These are phyloP conservation scores for Colletotrichum tabaci DNA, from an alignment of 2,329 filamentous ascomycete genomes.

Conservation along the genomic window DNA sequence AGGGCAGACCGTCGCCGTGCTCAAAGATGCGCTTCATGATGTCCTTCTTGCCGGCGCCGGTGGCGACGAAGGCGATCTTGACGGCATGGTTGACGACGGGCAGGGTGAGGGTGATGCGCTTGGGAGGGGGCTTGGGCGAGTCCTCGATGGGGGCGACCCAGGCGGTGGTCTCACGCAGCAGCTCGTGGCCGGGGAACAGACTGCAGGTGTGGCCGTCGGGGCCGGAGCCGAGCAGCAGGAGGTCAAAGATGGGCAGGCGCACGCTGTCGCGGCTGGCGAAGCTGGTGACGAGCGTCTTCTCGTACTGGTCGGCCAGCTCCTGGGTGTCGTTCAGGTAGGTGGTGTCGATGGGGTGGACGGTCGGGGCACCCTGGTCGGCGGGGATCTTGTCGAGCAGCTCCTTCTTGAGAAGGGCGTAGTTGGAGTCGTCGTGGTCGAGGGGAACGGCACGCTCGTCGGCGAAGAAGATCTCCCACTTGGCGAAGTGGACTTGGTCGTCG, in stretches of 20 bases:
- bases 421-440: constrained; percentile 92
- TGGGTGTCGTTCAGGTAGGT: constrained; percentile 81
- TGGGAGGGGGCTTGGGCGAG: constrained; percentile 93
- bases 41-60: constrained; percentile 89
- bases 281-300: constrained; percentile 85
- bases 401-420: constrained; percentile 89
- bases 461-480: constrained; percentile 98
- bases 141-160: constrained; percentile 95
- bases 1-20: constrained; percentile 84
- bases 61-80: constrained; percentile 92
- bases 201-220: constrained; percentile 98
- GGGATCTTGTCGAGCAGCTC: constrained; percentile 94
- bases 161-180: constrained; percentile 87
- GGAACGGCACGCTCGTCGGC: constrained; percentile 97
- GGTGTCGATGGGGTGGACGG: constrained; percentile 83
- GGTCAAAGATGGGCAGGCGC: constrained; percentile 93
- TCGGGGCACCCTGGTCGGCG: constrained; percentile 73
- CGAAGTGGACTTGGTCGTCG: constrained; percentile 80
- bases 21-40: constrained; percentile 96
- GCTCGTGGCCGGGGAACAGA: constrained; percentile 90
- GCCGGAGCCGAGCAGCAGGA: constrained; percentile 92
- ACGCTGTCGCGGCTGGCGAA: constrained; percentile 96
- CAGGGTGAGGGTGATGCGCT: constrained; percentile 91
- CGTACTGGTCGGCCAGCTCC: constrained; percentile 94
- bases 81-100: constrained; percentile 91